A percentile compares a stretch with the other conserved stretches of the same genome.
Conservation (phyloP, 352 stramenopile species). For the Blastocystis sp. region DNA sequence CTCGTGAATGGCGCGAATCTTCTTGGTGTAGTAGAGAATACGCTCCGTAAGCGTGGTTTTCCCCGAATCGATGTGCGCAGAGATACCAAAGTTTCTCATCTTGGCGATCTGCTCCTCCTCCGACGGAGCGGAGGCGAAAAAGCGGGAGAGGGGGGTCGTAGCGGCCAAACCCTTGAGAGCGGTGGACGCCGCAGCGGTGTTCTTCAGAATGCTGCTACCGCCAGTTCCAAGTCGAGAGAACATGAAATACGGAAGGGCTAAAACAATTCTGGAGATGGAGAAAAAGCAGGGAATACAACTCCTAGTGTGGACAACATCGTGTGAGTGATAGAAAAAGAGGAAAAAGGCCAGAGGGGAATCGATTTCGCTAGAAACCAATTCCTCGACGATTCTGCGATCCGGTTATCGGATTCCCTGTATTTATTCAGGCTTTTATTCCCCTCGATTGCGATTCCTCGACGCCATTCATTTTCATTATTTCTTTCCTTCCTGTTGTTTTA, state of each 20-base stretch:
- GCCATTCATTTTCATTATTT: neutral
- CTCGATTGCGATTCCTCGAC: neutral
- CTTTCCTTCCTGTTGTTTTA: neutral
- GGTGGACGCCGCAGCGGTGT: neutral
- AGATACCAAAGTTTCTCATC: conserved; percentile 87
- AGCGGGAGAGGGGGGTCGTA: conserved; percentile 21
- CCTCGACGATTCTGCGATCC: neutral
- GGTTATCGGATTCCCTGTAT: neutral
- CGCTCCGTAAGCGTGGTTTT: conserved; percentile 99
- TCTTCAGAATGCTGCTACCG: neutral
- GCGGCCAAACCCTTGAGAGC: conserved; percentile 32
- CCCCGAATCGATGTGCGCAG: conserved; percentile 91
- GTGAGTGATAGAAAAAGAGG: neutral
- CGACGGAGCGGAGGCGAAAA: conserved; percentile 8
- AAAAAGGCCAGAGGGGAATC: neutral
- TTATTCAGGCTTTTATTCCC: neutral
- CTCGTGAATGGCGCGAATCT: conserved; percentile 88
- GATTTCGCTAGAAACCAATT: neutral
- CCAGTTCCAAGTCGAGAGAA: conserved; percentile 40
- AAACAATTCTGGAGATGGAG: neutral
- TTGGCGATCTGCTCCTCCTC: conserved; percentile 24
- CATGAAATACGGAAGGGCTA: conserved; percentile 2
- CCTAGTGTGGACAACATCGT: too few relatives aligned
- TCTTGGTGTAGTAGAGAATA: conserved; percentile 97
- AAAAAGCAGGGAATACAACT: neutral